Evolutionary conservation across 805 yeast genomes (phyloP), one percentile per base, ranked within the genome.

Genomic region (Candida ficus): DNA sequence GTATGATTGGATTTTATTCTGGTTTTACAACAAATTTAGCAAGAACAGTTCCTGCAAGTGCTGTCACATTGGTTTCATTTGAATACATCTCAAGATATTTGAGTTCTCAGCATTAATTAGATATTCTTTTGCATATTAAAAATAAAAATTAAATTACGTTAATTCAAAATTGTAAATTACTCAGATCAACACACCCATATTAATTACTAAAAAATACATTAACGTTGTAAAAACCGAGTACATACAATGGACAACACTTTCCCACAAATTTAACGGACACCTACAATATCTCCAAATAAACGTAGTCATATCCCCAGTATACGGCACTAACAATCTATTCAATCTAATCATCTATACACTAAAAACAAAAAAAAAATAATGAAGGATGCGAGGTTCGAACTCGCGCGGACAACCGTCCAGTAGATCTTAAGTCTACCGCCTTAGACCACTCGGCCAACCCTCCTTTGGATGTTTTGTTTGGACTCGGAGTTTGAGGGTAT

Each of bases 21-120:
- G 99, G 99, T 0, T 84, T 90, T 53, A 71, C 80, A 1, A 81
- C 95, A 17, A 93, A 93, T 57, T 65, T 93, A 54, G 76, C 87
- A 23, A 70, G 99, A 52, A 93, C 99, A 0, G 87, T 91, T 0
- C 99, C 99, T 4, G 90, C 96, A 1, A 78, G 89, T 51, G 97
- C 97, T 1, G 87, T 91, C n/a, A 93, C 99, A 3, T 69, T 93
- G 51, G 89, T 91, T 9, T 85, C 95, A 22, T 93, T 86, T 61
- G 99, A 93, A 57, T 83, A 82, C 58, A 74, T 83, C 59, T 56
- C 58, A 2, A 42, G 53, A 35, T 56, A 54, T 29, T 32, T 56
- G 13, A 33, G 38, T 22, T n/a, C n/a, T n/a, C 43, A 43, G 5
- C 31, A 35, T 29, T 30, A 21, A 14, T 29, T 29, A 21, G n/a